Evolutionary conservation across 345 rosid species (phyloP).

Genomic region (Zanthoxylum bungeanum): DNA sequence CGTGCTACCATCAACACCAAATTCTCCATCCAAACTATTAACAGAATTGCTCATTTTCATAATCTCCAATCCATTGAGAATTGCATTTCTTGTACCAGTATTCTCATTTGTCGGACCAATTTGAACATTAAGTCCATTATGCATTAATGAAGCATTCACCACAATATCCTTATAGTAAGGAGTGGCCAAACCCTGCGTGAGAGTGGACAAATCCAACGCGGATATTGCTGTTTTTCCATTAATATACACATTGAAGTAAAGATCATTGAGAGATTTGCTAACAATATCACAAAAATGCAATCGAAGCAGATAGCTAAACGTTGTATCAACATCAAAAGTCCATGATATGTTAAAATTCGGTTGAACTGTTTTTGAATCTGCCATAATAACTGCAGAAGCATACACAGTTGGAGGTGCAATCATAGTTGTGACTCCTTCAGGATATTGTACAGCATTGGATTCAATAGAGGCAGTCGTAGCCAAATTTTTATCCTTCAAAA

Average conservation of each 20-base stretch:
- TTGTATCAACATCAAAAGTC: neutral
- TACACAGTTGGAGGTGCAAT: constrained; percentile 69
- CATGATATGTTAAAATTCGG: constrained; percentile 6
- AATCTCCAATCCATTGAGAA: constrained; percentile 70
- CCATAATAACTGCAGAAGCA: constrained; percentile 62
- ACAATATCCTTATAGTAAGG: constrained; percentile 76
- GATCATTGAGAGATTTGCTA: neutral
- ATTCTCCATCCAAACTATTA: constrained; percentile 72
- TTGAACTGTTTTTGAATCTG: constrained; percentile 34
- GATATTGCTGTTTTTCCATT: constrained; percentile 41
- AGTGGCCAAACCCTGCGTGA: constrained; percentile 37
- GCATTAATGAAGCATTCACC: constrained; percentile 49
- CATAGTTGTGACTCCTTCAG: constrained; percentile 44
- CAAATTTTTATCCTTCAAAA: constrained; percentile 39
- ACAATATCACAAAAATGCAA: constrained; percentile 54
- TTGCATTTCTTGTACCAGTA: constrained; percentile 52
- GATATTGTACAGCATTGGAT: constrained; percentile 45
- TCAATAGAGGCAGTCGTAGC: constrained; percentile 34
- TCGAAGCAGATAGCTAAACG: constrained; percentile 36
- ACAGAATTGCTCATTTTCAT: constrained; percentile 73
- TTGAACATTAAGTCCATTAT: constrained; percentile 44
- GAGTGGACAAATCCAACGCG: constrained; percentile 58
- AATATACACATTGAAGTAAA: constrained; percentile 38
- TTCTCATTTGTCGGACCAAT: constrained; percentile 60
- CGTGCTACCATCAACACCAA: constrained; percentile 58